These are phyloP conservation scores for Termitomyces titanicus DNA, from an alignment of 768 basidiomycete genomes.

Conservation along the genomic window DNA sequence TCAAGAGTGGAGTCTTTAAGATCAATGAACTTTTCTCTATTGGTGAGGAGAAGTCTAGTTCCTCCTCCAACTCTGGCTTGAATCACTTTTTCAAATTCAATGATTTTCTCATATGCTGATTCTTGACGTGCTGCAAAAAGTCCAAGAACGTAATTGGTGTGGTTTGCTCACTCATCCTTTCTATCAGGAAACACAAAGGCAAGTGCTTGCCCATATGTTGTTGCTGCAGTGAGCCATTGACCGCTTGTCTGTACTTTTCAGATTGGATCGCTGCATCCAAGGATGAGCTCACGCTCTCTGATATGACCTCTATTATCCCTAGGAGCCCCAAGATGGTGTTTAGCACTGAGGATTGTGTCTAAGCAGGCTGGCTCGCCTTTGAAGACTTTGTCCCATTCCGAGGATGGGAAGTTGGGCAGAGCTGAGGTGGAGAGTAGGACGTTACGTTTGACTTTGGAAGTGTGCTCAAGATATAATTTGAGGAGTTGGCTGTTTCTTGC, in stretches of 20 bases:
- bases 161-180: too few relatives aligned
- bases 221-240: constrained; percentile 24
- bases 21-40: constrained; percentile 5
- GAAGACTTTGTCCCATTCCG: background rate
- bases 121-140: constrained; percentile 16
- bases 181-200: constrained; percentile 24
- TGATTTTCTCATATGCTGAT: constrained; percentile 13
- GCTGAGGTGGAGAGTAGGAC: too few relatives aligned
- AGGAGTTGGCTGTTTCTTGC: background rate
- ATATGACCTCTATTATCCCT: constrained; percentile 14
- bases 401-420: background rate
- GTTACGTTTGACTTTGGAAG: background rate
- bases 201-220: constrained; percentile 10
- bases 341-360: constrained; percentile 4
- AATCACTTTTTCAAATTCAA: constrained; percentile 26
- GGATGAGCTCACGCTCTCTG: constrained; percentile 13
- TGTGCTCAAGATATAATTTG: background rate
- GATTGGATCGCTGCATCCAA: constrained; percentile 13
- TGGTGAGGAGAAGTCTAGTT: constrained; percentile 15
- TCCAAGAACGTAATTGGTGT: constrained; percentile 16
- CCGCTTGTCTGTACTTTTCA: constrained; percentile 12
- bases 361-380: background rate
- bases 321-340: constrained; percentile 3
- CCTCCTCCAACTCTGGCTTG: constrained; percentile 12
- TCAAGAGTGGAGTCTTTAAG: background rate